phyloP scores from a whole-genome alignment of 208 protist species.

The Trichomonas vaginalis region DNA sequence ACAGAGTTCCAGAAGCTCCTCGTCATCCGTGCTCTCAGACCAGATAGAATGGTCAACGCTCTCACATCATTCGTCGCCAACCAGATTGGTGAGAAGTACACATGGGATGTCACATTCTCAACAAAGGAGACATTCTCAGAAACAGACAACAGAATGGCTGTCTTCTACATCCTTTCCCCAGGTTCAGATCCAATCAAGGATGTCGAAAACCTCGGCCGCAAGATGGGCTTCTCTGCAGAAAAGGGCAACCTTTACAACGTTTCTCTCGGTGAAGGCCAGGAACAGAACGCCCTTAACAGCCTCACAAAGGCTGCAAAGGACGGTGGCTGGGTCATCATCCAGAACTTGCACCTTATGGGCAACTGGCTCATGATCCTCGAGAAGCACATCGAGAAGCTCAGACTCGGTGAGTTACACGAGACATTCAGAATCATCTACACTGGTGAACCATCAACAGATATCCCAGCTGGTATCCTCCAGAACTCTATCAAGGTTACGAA shows the following conservation, averaged over 20 bases:
- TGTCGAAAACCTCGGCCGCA: slow-evolving; percentile 69
- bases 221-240: slow-evolving; percentile 74
- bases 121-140: slow-evolving; percentile 76
- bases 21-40: slow-evolving; percentile 71
- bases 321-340: slow-evolving; percentile 74
- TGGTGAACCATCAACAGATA: slow-evolving; percentile 60
- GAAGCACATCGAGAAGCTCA: slow-evolving; percentile 55
- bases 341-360: slow-evolving; percentile 92
- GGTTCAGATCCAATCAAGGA: slow-evolving; percentile 82
- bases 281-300: slow-evolving; percentile 74
- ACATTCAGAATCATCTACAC: slow-evolving; percentile 82
- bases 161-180: slow-evolving; percentile 96
- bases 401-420: slow-evolving; percentile 55
- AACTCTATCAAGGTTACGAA: slow-evolving; percentile 93
- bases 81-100: slow-evolving; percentile 72
- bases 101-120: slow-evolving; percentile 55
- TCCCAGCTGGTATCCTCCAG: slow-evolving; percentile 84
- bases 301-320: slow-evolving; percentile 51
- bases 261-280: slow-evolving; percentile 91
- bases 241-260: slow-evolving; percentile 77
- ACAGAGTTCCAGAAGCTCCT: slow-evolving; percentile 73
- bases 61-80: slow-evolving; percentile 70
- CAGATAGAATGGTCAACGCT: slow-evolving; percentile 75
- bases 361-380: slow-evolving; percentile 82
- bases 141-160: slow-evolving; percentile 66